Evolutionary conservation across 495 filamentous ascomycete species (phyloP), one percentile per base, ranked within the genome.

Genomic region (Hypoxylon lienhwacheense): DNA sequence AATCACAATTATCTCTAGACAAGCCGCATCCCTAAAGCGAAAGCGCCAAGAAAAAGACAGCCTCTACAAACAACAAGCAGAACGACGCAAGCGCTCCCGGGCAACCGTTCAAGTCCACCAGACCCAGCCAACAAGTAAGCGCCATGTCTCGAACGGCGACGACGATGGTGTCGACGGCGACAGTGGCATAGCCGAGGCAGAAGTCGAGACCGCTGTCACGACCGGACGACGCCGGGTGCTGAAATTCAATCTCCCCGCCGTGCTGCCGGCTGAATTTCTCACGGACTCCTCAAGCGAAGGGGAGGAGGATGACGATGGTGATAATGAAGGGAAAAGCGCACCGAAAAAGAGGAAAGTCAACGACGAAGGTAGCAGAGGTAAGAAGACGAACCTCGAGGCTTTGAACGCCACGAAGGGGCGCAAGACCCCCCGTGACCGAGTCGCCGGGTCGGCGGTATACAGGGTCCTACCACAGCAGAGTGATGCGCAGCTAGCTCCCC

Each of bases 1-100:
- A 41, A 64, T 34, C 1, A n/a, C 3, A 36, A 7, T 10, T 35
- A n/a, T n/a, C 25, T 20, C 10, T 21, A 78, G 74, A 55, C 64
- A 73, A 67, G 68, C 67, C 10, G 72, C 70, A 11, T 61, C 58
- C 12, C 64, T 70, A 31, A 77, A 75, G 56, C 64, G 66, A 40
- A 78, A 73, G 47, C 70, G 74, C 17, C 73, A 77, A 53, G 71
- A 70, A 59, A 70, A 71, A 34, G 73, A 76, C 59, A 67, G 64
- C 21, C 65, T 73, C 25, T 66, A 75, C 63, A 76, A 72, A 59
- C 57, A 70, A 42, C 74, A 77, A 63, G 74, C 73, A 5, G 63
- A 70, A 65, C 61, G 70, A 47, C 68, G 66, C 33, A 73, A 74
- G 51, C 64, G 65, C 17, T 20, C 48, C 10, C 61, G 61, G 24